These are phyloP conservation scores for Colletotrichum costaricense DNA, from an alignment of 2,329 filamentous ascomycete species.

Conservation along the genomic window DNA sequence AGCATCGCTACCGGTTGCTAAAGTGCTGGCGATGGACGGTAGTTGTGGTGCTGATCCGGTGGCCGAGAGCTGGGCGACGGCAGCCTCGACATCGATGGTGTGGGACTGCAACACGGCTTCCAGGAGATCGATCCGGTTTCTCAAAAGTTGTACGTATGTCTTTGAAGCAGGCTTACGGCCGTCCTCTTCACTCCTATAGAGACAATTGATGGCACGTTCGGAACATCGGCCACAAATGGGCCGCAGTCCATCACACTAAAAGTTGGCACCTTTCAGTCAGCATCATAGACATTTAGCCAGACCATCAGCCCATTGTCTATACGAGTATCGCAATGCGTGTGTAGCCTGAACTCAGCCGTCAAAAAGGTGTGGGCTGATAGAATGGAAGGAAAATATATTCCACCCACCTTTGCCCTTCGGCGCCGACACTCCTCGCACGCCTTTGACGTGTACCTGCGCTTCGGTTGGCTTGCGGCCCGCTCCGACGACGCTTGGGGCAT, in stretches of 20 bases:
- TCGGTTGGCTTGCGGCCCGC: conserved; percentile 24
- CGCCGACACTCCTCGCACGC: conserved; percentile 51
- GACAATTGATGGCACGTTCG: conserved; percentile 43
- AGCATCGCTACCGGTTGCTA: conserved; percentile 25
- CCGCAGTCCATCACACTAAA: conserved; percentile 46
- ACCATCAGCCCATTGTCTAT: not conserved
- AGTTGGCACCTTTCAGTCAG: conserved; percentile 2
- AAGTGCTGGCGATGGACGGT: conserved; percentile 10
- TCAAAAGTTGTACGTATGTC: conserved; percentile 48
- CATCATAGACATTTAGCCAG: not conserved
- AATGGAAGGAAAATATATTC: not conserved
- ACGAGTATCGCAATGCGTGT: no score
- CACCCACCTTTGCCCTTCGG: conserved; percentile 47
- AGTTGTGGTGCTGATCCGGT: conserved; percentile 2
- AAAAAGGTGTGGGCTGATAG: not conserved
- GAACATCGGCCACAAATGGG: conserved; percentile 47
- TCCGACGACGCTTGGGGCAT: conserved; percentile 27
- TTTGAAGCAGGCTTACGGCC: conserved; percentile 48
- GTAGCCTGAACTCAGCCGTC: no score
- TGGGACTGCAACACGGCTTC: conserved; percentile 44
- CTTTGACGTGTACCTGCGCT: conserved; percentile 39
- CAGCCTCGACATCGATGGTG: conserved; percentile 44
- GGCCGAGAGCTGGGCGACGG: conserved; percentile 37
- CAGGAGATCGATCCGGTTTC: conserved; percentile 45
- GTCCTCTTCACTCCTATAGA: conserved; percentile 45